Evolutionary conservation across 352 stramenopile genomes (phyloP), one percentile per base, ranked within the genome.

Genomic region (Phytophthora chlamydospora): DNA sequence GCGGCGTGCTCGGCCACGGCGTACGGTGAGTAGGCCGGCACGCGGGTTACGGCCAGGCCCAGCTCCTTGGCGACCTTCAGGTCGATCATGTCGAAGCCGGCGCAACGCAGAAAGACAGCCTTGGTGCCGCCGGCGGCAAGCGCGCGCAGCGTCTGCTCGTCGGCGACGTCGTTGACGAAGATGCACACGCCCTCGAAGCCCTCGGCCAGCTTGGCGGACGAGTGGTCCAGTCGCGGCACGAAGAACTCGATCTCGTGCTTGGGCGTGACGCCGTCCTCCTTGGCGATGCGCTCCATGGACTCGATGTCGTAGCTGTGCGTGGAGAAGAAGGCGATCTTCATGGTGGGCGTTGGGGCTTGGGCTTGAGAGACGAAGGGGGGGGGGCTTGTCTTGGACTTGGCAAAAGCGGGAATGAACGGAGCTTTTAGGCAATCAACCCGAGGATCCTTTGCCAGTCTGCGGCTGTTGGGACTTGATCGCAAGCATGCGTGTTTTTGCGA

Each of bases 91-190:
- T 93, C 80, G 55, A 90, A 93, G 43, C 86, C 86, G 5, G 86
- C 83, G 51, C 86, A 93, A 44, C 87, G 81, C 58, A 96, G 67
- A 48, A 92, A 88, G 3, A 96, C 58, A 21, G 78, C 80, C 40
- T 71, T 67, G 11, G 85, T 87, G 47, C 78, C 76, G 42, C 68
- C 59, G 1, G 70, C 60, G 52, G 77, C 46, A 34, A 91, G 68
- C 5, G 42, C 75, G 43, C 81, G 75, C n/a, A 95, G 70, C 32
- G 80, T 72, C 5, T 54, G 73, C 10, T 68, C 77, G 43, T 92
- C 75, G 16, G 85, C 84, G 4, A 71, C 76, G 68, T 96, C 88
- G 66, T 95, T 96, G 38, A 96, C 88, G 64, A 95, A 96, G 62
- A 93, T 87, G 31, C 85, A 75, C 17, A 90, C 78, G 38, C 40